Evolutionary conservation across 2,329 filamentous ascomycete genomes (phyloP).

Genomic region (Penicillium sp.): DNA sequence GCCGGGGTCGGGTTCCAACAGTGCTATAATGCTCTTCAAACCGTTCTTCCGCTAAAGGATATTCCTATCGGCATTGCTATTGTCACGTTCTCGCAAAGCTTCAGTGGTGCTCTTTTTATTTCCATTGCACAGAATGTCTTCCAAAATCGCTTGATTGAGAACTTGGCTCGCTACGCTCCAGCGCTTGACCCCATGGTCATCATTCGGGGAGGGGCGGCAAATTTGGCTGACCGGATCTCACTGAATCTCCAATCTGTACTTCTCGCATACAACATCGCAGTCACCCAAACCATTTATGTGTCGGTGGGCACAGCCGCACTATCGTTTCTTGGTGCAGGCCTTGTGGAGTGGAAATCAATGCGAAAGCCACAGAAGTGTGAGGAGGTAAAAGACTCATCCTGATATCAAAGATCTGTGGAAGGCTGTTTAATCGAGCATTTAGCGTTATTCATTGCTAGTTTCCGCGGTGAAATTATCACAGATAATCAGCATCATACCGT

Average conservation of each 20-base stretch:
- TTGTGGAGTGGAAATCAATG: slow-evolving; percentile 48
- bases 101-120: slow-evolving; percentile 45
- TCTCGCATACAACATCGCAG: slow-evolving; percentile 42
- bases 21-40: slow-evolving; percentile 42
- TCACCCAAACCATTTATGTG: slow-evolving; percentile 46
- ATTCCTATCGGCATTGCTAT: slow-evolving; percentile 43
- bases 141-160: slow-evolving; percentile 37
- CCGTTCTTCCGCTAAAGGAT: slow-evolving; percentile 36
- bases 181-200: slow-evolving; percentile 33
- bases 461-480: background rate
- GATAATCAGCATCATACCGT: background rate
- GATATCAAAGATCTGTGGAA: background rate
- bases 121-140: slow-evolving; percentile 46
- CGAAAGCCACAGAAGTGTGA: slow-evolving; percentile 22
- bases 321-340: slow-evolving; percentile 37
- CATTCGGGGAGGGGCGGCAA: slow-evolving; percentile 42
- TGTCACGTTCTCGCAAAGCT: slow-evolving; percentile 43
- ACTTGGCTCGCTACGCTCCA: slow-evolving; percentile 31
- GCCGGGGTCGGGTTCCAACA: slow-evolving; percentile 44
- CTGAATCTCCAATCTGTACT: slow-evolving; percentile 36
- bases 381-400: slow-evolving; percentile 6
- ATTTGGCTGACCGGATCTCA: slow-evolving; percentile 36
- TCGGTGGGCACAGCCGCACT: slow-evolving; percentile 39
- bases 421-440: background rate
- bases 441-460: background rate